Evolutionary conservation across 116 monocot genomes (phyloP), one percentile per base, ranked within the genome.

Genomic region (Papilionanthe hybrid): DNA sequence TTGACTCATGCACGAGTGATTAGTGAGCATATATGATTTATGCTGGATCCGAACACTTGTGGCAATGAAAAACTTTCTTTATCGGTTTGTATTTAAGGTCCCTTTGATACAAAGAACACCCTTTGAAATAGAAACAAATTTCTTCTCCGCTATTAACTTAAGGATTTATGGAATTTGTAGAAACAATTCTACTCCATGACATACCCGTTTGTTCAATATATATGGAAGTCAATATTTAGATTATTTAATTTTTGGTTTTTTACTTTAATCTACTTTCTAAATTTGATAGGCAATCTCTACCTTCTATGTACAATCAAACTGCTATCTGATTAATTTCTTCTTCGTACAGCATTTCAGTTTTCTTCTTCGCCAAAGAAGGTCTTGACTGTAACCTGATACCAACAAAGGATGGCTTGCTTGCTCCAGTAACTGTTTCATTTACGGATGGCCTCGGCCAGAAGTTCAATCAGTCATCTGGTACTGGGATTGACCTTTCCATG

Each of bases 311-410:
- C 27, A 43, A 37, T 68, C 17, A 72, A 82, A 30, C 71, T 30
- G 15, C 17, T 29, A 69, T 13, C 17, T 69, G 45, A 25, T 60
- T 60, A 6, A 60, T 60, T 60, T 20, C 37, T 55, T 77, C 9
- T 57, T 9, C 9, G n/a, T 23, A 77, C 96, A 97, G 97, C 87
- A 97, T 97, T 25, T 90, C 86, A 22, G 75, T 97, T 77, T 48
- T 86, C 73, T 97, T 97, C 83, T 97, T 97, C 80, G 94, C 97
- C 72, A 91, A 94, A 80, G 96, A 96, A 90, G 91, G 83, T 9
- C 29, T 85, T 42, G 83, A 91, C 27, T 94, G 94, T 68, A 91
- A 88, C 50, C 72, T 94, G 9, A 82, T 79, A 4, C 55, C 91
- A 50, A 90, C 81, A 48, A 92, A 89, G 74, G 89, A 85, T 6